Evolutionary conservation across 768 basidiomycete species (phyloP), one percentile per base, ranked within the genome.

Genomic region (Boletales sp.): DNA sequence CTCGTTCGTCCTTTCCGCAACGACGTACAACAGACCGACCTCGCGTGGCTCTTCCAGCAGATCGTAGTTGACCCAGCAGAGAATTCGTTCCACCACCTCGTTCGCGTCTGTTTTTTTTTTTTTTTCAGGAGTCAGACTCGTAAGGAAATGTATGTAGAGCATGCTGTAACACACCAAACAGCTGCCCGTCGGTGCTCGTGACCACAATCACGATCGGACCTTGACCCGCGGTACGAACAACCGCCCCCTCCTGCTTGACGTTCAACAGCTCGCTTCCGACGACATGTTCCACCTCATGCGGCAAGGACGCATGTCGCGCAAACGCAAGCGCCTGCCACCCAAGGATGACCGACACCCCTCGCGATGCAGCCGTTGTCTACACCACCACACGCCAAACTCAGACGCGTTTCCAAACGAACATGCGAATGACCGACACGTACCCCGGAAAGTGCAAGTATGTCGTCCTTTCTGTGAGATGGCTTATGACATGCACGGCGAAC

Each of bases 21-120:
- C 29, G 14, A 52, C 36, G 10, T 35, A 63, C 1, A 61, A 43
- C 9, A 61, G 11, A 2, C 43, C 40, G 18, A 63, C 10, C 0
- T 63, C 45, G 32, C 63, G 52, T 2, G 57, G 48, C 24, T 11
- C 29, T 2, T 50, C 39, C 12, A 40, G 37, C 14, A 36, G 12
- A 1, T 46, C 45, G 14, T 19, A 14, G 19, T 61, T 39, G 27
- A 62, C 47, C 8, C 47, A 47, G 12, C 43, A 31, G 4, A 61
- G 37, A 5, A 62, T 47, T 12, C 40, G 40, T 3, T 48, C 31
- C 1, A 40, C 39, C 5, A 61, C 43, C 27, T 41, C 50, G 0
- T 45, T 34, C 1, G 47, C 35, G 18, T 62, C 60, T 61, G 36
- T 40, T 36, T 24, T 12, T 18, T 4, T 62, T 57, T 61, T 32